Evolutionary conservation across 139 green algal genomes (phyloP).

Genomic region (Coelastrella sp.): DNA sequence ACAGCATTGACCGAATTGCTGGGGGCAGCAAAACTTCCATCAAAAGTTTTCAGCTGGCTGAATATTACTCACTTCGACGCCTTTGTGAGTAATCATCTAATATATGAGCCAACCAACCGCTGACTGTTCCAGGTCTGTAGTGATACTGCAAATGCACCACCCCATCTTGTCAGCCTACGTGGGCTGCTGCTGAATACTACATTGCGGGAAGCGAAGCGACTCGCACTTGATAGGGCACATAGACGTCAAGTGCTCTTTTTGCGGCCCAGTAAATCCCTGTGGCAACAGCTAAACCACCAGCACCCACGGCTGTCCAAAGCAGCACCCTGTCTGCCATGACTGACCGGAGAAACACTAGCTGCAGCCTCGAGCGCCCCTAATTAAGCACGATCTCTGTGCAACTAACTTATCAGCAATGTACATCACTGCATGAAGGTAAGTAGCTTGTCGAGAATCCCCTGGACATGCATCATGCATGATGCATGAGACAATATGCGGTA

Average conservation of each 20-base stretch:
- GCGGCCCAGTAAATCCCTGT: conserved; percentile 41
- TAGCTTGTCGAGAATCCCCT: not conserved
- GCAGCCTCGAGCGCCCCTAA: not conserved
- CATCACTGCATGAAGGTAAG: no score
- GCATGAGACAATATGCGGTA: no score
- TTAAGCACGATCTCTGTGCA: not conserved
- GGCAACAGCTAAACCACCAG: not conserved
- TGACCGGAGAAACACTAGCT: not conserved
- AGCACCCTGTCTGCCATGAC: conserved; percentile 29
- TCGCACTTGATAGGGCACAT: conserved; percentile 61
- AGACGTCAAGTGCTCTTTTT: conserved; percentile 50
- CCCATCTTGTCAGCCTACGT: not conserved
- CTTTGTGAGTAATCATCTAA: conserved; percentile 85
- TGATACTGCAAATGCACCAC: conserved; percentile 80
- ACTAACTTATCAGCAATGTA: no score
- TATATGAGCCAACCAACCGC: conserved; percentile 77
- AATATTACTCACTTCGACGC: conserved; percentile 68
- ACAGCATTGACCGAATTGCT: no score
- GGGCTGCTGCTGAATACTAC: not conserved
- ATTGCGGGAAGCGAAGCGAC: not conserved
- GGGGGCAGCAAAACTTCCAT: no score
- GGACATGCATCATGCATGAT: not conserved
- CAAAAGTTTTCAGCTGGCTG: no score
- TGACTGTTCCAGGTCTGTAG: conserved; percentile 92
- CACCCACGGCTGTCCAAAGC: conserved; percentile 20